Evolutionary conservation across 805 yeast species (phyloP).

Genomic region (Wickerhamomyces alni): DNA sequence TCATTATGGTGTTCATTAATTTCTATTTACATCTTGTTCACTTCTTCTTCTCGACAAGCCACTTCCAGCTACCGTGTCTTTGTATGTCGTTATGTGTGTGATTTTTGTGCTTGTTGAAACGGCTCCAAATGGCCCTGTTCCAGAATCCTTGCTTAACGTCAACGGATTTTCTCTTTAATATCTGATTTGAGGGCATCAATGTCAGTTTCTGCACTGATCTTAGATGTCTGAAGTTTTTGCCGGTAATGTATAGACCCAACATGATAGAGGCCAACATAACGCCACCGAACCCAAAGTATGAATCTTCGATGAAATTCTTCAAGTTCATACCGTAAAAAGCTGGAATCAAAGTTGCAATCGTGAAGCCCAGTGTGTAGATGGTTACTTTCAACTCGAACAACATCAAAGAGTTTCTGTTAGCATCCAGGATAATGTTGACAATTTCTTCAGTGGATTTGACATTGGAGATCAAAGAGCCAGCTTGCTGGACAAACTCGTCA

Average conservation of each 20-base stretch:
- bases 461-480: constrained; percentile 76
- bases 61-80: constrained; percentile 47
- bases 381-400: constrained; percentile 77
- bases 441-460: constrained; percentile 90
- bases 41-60: constrained; percentile 43
- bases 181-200: constrained; percentile 36
- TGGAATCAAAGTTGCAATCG: constrained; percentile 79
- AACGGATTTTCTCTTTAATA: neutral
- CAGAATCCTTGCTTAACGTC: constrained; percentile 3
- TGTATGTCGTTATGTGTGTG: constrained; percentile 21
- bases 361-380: constrained; percentile 77
- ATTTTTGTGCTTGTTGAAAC: neutral
- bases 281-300: constrained; percentile 53
- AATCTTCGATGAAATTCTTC: constrained; percentile 71
- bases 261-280: constrained; percentile 47
- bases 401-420: constrained; percentile 88
- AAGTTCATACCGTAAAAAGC: constrained; percentile 89
- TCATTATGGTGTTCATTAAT: neutral
- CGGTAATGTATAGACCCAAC: constrained; percentile 49
- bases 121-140: constrained; percentile 12
- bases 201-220: constrained; percentile 62
- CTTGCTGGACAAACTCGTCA: constrained; percentile 89
- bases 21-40: constrained; percentile 4
- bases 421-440: constrained; percentile 84
- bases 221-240: constrained; percentile 49